phyloP scores from a whole-genome alignment of 805 yeast genomes.

The Wickerhamomyces xylosicus region DNA sequence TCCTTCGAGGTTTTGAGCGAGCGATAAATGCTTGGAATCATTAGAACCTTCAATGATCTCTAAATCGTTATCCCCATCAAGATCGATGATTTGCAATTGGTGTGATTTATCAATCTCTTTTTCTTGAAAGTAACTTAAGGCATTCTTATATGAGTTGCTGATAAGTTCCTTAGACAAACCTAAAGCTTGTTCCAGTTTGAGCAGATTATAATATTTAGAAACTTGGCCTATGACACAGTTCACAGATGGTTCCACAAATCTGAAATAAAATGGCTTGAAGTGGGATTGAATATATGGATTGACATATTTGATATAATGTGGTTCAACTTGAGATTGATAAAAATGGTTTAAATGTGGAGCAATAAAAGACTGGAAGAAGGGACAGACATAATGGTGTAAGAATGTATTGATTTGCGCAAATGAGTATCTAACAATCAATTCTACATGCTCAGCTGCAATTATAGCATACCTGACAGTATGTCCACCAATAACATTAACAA shows the following conservation, averaged over 20 bases:
- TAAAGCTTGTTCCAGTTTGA: constrained; percentile 13
- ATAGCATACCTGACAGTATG: neutral
- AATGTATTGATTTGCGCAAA: neutral
- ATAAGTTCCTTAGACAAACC: constrained; percentile 8
- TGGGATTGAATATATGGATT: neutral
- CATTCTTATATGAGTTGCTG: constrained; percentile 10
- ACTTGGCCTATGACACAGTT: neutral
- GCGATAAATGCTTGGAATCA: constrained; percentile 4
- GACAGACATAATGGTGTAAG: neutral
- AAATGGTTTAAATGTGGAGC: neutral
- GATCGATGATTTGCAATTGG: neutral
- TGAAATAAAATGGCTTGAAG: constrained; percentile 3
- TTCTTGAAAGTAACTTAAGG: constrained; percentile 7
- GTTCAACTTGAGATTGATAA: neutral
- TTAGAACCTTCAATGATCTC: constrained; percentile 6
- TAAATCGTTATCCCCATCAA: constrained; percentile 1
- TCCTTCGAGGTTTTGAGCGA: constrained; percentile 25
- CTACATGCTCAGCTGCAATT: neutral
- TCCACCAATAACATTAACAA: neutral
- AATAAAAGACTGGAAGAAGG: neutral
- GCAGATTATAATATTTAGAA: constrained; percentile 8
- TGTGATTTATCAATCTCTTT: constrained; percentile 1
- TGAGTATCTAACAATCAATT: constrained; percentile 1
- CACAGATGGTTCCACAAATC: constrained; percentile 2
- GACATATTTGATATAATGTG: neutral